Evolutionary conservation across 345 rosid genomes (phyloP).

Genomic region (Heritiera fomes): DNA sequence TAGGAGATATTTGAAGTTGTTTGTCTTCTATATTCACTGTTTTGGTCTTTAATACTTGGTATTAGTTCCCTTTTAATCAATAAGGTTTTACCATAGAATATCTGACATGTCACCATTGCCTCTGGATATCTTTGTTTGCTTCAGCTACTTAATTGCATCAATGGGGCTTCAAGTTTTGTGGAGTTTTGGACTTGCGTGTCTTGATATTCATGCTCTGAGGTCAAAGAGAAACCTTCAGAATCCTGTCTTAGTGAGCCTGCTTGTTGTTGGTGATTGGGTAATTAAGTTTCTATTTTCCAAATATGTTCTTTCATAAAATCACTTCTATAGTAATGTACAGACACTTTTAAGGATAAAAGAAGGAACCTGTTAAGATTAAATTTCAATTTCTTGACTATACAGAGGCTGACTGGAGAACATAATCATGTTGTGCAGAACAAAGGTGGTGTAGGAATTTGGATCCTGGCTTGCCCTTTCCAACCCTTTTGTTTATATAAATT

Average conservation of each 20-base stretch:
- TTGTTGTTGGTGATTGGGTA: conserved; percentile 95
- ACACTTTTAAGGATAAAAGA: background rate
- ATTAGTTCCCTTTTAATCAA: background rate
- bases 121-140: background rate
- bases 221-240: conserved; percentile 74
- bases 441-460: no score
- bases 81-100: background rate
- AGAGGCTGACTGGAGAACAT: no score
- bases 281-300: conserved; percentile 23
- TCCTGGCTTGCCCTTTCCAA: no score
- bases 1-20: background rate
- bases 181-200: conserved; percentile 96
- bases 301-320: background rate
- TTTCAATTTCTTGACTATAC: no score
- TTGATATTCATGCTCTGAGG: conserved; percentile 72
- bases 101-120: background rate
- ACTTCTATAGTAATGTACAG: background rate
- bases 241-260: conserved; percentile 82
- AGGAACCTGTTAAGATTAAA: no score
- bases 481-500: no score
- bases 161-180: conserved; percentile 90
- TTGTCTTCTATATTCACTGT: background rate
- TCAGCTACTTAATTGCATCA: conserved; percentile 88
- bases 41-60: background rate
- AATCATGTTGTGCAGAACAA: background rate